Evolutionary conservation across 192 early-diverging fungal species (phyloP), one percentile per base, ranked within the genome.

Genomic region (Coemansia sp.): DNA sequence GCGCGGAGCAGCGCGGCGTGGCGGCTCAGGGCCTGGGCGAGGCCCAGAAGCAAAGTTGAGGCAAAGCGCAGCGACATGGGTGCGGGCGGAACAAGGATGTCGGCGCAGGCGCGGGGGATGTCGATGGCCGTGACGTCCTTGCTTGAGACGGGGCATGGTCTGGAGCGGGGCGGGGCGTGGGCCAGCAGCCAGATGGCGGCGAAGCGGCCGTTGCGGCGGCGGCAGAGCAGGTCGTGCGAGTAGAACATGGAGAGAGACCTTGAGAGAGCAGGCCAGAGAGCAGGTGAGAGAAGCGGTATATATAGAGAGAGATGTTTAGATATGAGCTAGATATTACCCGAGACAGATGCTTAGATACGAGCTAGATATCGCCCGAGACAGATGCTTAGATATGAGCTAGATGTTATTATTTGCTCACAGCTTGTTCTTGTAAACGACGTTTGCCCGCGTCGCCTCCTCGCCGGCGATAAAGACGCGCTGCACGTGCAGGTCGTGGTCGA

Each of bases 391-490:
- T 20, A 31, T 4, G 24, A 20, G 24, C 11, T 10, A 10, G n/a
- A 20, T 2, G 3, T n/a, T n/a, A n/a, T n/a, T n/a, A n/a, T 1
- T 35, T 22, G 35, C 19, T 67, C 60, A 69, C 1, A 79, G 59
- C 39, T 74, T 74, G 10, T 80, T 61, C 40, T 38, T 59, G 49
- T 78, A 70, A 29, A 58, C 58, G 17, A 83, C 68, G 36, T 70
- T 74, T 6, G 74, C 62, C n/a, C 14, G n/a, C 2, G 74, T 77
- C 4, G 69, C 74, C 15, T 91, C 89, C 57, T 85, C 71, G 20
- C 92, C 92, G 38, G 82, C 85, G 37, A 92, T 83, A 84, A 92
- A 92, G n/a, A 91, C 84, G 17, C 85, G 84, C 64, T 87, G 80
- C n/a, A 93, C 86, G 59, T 73, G 68, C 19, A 92, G 58, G 46